Percentiles rank a stretch among this genome's conserved stretches.
phyloP scores from a whole-genome alignment of 306 rosid genomes.

The Lathyrus aphaca region DNA sequence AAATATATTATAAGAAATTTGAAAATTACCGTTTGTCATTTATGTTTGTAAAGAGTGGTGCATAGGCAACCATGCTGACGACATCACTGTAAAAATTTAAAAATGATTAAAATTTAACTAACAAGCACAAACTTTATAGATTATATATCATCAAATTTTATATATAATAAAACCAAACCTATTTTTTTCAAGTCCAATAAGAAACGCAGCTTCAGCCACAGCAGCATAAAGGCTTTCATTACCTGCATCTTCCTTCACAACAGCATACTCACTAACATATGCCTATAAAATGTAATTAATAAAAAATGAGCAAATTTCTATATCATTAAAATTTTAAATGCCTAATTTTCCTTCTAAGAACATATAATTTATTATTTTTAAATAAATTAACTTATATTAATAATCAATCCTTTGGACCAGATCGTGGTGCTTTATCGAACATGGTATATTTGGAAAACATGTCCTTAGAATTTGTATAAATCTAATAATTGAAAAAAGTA shows the following conservation, averaged over 20 bases:
- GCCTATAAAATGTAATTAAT: slow-evolving; percentile 49
- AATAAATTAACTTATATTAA: too few relatives aligned
- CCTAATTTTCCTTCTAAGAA: too few relatives aligned
- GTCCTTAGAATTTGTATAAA: slow-evolving; percentile 57
- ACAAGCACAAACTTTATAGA: background rate
- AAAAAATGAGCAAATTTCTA: background rate
- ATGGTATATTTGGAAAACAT: slow-evolving; percentile 51
- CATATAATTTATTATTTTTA: too few relatives aligned
- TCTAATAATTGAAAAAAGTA: slow-evolving; percentile 39
- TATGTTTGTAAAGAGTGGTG: too few relatives aligned
- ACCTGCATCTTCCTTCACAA: slow-evolving; percentile 56
- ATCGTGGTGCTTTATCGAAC: slow-evolving; percentile 56
- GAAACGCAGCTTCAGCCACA: slow-evolving; percentile 1
- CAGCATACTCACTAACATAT: slow-evolving; percentile 93
- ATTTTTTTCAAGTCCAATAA: too few relatives aligned
- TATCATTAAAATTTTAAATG: too few relatives aligned
- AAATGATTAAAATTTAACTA: background rate
- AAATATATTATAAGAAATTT: background rate
- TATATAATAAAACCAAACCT: too few relatives aligned
- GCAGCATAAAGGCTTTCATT: slow-evolving; percentile 68
- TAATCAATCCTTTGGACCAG: slow-evolving; percentile 41
- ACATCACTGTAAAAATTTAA: slow-evolving; percentile 52
- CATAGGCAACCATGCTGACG: slow-evolving; percentile 56
- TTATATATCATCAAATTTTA: slow-evolving; percentile 5
- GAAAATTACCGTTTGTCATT: slow-evolving; percentile 46